phyloP scores from a whole-genome alignment of 805 yeast species.

The Yamadazyma olivae region DNA sequence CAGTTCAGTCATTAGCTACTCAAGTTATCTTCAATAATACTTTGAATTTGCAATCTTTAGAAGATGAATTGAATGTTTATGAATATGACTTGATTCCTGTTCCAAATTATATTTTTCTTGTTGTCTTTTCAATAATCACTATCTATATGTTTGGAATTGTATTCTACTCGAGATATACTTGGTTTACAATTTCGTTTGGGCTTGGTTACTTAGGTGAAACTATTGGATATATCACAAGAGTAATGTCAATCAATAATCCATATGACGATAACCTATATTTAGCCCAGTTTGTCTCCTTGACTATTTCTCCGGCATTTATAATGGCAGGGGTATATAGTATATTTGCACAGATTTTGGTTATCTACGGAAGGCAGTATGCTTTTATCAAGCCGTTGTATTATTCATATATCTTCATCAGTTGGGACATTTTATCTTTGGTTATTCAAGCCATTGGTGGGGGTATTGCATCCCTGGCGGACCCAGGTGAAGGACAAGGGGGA shows the following conservation, averaged over 20 bases:
- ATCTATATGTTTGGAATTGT: slow-evolving; percentile 23
- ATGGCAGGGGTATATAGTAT: slow-evolving; percentile 41
- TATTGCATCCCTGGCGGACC: slow-evolving; percentile 25
- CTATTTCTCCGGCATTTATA: slow-evolving; percentile 39
- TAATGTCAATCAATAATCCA: slow-evolving; percentile 23
- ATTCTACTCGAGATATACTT: slow-evolving; percentile 29
- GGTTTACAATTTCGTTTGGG: slow-evolving; percentile 36
- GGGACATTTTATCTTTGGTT: slow-evolving; percentile 33
- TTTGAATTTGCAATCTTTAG: slow-evolving; percentile 27
- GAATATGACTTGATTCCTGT: slow-evolving; percentile 20
- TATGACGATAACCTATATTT: slow-evolving; percentile 19
- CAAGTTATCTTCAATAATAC: slow-evolving; percentile 31
- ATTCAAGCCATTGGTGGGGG: slow-evolving; percentile 41
- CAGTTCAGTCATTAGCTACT: slow-evolving; percentile 25
- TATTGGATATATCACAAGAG: slow-evolving; percentile 35
- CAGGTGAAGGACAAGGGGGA: slow-evolving; percentile 31
- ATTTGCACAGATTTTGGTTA: slow-evolving; percentile 37
- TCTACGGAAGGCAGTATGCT: slow-evolving; percentile 35
- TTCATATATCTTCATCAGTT: slow-evolving; percentile 35
- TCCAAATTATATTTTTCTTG: slow-evolving; percentile 28
- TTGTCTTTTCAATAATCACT: slow-evolving; percentile 21
- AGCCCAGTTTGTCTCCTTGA: slow-evolving; percentile 30
- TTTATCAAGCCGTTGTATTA: slow-evolving; percentile 40
- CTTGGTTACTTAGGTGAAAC: slow-evolving; percentile 33
- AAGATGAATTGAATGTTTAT: slow-evolving; percentile 26